Evolutionary conservation across 2,329 filamentous ascomycete genomes (phyloP), one percentile per base, ranked within the genome.

Genomic region (Hypoxylon sp.): DNA sequence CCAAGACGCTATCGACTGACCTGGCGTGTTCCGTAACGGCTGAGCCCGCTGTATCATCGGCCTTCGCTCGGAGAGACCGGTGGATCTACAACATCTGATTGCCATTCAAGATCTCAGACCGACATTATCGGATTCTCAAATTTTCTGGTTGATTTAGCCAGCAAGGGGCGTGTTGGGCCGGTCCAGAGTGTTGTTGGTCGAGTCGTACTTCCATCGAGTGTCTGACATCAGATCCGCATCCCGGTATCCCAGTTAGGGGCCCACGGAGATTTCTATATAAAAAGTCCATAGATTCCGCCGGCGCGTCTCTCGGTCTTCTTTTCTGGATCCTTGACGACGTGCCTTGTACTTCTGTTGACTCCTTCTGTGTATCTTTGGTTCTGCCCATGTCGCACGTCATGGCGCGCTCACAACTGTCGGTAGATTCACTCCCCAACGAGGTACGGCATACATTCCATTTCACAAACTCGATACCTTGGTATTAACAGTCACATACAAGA

Each of bases 361-460:
- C 32, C 5, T 67, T 51, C 61, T 64, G 48, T 42, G 65, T 68
- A 62, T 70, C 58, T 68, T 64, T 61, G 52, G 33, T 61, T 49
- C 32, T 68, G 18, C 33, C 68, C 70, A 70, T 73, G 70, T 61
- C 61, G 49, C 71, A 70, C 71, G 72, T 68, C 71, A 75, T 75
- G 71, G 71, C 64, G 66, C 48, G 61, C 55, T 67, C 67, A 36
- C 59, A 64, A 48, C 56, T 68, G n/a, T 63, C 68, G 30, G 72
- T 77, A 54, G 72, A 77, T 59, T 74, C 69, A 33, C 72, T 78
- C 60, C 76, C 76, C 7, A 78, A 78, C 70, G 76, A 78, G 74
- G 76, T 78, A 70, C 30, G 68, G 49, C 12, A 54, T 20, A 42
- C 57, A 40, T 40, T 48, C 36, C 20, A n/a, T 44, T 9, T 24